Evolutionary conservation across 306 rosid genomes (phyloP), one percentile per base, ranked within the genome.

Genomic region (Cicer yamashitae): DNA sequence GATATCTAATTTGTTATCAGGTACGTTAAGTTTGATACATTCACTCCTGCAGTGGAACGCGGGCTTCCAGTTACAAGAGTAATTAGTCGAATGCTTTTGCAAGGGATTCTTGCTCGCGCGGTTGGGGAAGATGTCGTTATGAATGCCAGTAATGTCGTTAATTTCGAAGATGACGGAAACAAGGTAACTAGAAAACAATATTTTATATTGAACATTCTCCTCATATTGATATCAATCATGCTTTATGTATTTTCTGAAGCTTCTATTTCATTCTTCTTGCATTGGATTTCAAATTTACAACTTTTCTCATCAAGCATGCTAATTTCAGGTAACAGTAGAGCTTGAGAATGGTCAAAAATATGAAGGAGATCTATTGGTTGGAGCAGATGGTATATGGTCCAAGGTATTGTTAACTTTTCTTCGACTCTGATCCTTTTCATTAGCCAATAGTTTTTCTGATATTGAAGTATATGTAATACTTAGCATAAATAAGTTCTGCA

Each of bases 41-140:
- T 96, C 98, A 90, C 93, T 77, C 98, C 99, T 77, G 99, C 99
- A 78, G 98, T 20, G 14, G 99, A 96, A 79, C 92, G 93, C 2
- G 99, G 99, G 44, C 91, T 96, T 82, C 99, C 99, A 2, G 97
- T 96, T 82, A 96, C 99, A 5, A 83, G 99, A 84, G 98, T 96
- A 44, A 92, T 96, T 78, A 96, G 97, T 81, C 82, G 99, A 68
- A 87, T 96, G 89, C 15, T 89, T 22, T 79, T 96, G 81, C 99
- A 96, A 84, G 89, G 91, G 83, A 92, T 96, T 75, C 92, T 96
- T 76, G 99, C 98, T 30, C 70, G 67, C 64, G 93, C 98, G 10
- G 97, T 96, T 40, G 99, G 99, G 53, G 90, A 89, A 53, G 92
- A 90, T 44, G 8, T 72, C 53, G 89, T 96, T 71, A 74, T 79